phyloP scores from a whole-genome alignment of 2,329 filamentous ascomycete species.

The Ceratocystis ficicola region DNA sequence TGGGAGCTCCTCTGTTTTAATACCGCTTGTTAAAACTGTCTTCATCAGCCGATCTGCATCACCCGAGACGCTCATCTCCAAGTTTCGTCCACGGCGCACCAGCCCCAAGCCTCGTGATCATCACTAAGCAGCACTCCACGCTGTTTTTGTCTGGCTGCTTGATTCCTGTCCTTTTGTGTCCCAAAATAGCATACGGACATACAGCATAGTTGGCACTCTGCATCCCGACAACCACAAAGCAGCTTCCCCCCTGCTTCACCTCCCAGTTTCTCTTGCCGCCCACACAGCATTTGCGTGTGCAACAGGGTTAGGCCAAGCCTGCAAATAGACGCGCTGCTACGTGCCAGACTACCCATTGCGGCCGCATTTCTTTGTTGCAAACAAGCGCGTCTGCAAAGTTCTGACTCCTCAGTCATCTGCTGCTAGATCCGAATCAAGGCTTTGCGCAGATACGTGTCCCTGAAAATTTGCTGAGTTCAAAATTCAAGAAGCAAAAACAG shows the following conservation, averaged over 20 bases:
- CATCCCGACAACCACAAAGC: not conserved
- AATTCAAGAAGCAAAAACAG: not conserved
- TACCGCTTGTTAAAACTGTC: not conserved
- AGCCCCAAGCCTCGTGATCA: not conserved
- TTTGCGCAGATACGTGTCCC: not conserved
- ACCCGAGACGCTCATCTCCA: not conserved
- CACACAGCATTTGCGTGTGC: not conserved
- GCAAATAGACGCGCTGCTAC: not conserved
- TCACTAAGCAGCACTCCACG: not conserved
- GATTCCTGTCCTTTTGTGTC: not conserved
- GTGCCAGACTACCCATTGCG: not conserved
- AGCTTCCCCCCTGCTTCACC: not conserved
- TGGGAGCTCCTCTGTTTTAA: not conserved
- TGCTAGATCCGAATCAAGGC: not conserved
- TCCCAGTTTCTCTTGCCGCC: not conserved
- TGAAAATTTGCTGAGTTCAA: not conserved
- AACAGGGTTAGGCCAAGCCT: not conserved
- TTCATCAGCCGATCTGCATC: constrained; percentile 7
- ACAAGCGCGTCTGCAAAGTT: not conserved
- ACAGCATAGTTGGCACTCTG: not conserved
- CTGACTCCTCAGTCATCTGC: not conserved
- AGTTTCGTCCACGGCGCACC: not conserved
- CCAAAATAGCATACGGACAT: not conserved
- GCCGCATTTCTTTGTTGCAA: not conserved
- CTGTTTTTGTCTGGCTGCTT: not conserved